Conservation (phyloP, 441 rosid genomes). For the Populus tomentosa region DNA sequence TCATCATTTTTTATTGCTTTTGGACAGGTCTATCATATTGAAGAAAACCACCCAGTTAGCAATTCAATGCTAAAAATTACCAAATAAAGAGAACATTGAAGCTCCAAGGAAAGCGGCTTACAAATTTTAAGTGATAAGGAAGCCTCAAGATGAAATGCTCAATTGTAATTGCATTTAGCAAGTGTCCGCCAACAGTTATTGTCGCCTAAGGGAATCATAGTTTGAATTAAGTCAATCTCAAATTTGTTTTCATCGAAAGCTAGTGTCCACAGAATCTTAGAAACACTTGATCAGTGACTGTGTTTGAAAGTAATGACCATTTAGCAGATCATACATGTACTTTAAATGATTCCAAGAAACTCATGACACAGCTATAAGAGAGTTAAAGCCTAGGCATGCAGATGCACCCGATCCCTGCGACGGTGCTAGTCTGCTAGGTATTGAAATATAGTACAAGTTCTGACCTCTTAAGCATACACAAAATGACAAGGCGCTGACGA, state of each 20-base stretch:
- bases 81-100: not conserved
- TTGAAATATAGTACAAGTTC: not conserved
- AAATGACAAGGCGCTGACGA: not conserved
- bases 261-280: not conserved
- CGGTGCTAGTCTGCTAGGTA: not conserved
- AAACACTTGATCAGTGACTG: not conserved
- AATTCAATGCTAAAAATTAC: not conserved
- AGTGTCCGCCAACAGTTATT: slow-evolving; percentile 59
- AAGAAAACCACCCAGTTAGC: slow-evolving; percentile 5
- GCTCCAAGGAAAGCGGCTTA: slow-evolving; percentile 28
- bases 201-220: slow-evolving; percentile 53
- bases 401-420: not conserved
- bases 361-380: not conserved
- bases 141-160: slow-evolving; percentile 85
- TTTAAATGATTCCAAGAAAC: not conserved
- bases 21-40: slow-evolving; percentile 45
- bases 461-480: not conserved
- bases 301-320: not conserved
- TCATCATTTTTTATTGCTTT: slow-evolving; percentile 65
- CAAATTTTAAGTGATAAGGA: slow-evolving; percentile 81
- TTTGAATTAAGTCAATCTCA: not conserved
- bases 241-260: not conserved
- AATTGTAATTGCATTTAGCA: slow-evolving; percentile 68
- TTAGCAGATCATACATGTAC: not conserved
- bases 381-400: not conserved